phyloP scores from a whole-genome alignment of 108 stramenopile species.

The Nitzschia palea region DNA sequence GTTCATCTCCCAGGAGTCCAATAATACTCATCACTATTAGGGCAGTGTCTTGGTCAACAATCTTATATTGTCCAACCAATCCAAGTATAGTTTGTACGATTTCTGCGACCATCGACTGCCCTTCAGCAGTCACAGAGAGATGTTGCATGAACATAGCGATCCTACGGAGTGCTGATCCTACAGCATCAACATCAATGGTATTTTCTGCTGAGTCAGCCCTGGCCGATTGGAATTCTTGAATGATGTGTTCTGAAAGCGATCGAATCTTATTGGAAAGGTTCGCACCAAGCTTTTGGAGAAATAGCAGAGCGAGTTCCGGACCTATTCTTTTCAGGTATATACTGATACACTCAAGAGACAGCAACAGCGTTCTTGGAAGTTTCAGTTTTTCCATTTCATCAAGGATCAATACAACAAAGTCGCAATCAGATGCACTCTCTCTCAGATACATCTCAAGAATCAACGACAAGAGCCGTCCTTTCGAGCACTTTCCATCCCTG shows the following conservation, averaged over 20 bases:
- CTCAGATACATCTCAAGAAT: slow-evolving; percentile 73
- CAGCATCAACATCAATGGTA: no score
- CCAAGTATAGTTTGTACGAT: no score
- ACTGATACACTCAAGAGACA: slow-evolving; percentile 59
- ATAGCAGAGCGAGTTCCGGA: neutral
- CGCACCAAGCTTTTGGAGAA: slow-evolving; percentile 10
- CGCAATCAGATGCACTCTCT: slow-evolving; percentile 49
- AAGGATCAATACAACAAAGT: slow-evolving; percentile 50
- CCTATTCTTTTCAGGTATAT: slow-evolving; percentile 18
- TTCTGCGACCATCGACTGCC: no score
- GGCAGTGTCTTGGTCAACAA: no score
- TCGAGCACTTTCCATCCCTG: slow-evolving; percentile 37
- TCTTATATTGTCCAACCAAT: no score
- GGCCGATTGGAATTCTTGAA: neutral
- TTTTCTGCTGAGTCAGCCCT: no score
- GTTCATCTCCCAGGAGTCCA: no score
- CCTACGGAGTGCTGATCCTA: no score
- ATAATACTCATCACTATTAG: no score
- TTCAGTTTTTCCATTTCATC: slow-evolving; percentile 46
- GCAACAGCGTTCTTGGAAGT: slow-evolving; percentile 65
- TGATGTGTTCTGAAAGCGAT: neutral
- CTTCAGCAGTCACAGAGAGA: no score
- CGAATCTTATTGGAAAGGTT: neutral
- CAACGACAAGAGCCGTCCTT: slow-evolving; percentile 74
- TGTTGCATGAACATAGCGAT: no score